Conservation (phyloP, 495 filamentous ascomycete species). For the Articulospora tetracladia region DNA sequence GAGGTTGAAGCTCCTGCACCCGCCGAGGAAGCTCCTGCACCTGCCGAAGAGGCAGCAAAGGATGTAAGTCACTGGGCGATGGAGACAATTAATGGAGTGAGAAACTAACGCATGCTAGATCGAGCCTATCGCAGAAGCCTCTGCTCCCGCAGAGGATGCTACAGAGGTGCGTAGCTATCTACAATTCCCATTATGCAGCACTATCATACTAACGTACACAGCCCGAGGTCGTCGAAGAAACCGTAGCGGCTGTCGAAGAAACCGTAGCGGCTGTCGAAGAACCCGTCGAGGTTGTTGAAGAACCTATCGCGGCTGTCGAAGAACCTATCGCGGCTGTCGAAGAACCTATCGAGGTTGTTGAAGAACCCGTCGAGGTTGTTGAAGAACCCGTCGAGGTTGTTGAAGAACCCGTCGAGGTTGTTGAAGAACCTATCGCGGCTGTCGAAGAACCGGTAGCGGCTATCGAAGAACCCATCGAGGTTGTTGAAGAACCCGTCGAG, state of each 20-base stretch:
- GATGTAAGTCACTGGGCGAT: neutral
- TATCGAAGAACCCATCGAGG: neutral
- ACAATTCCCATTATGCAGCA: neutral
- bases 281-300: neutral
- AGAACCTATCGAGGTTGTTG: neutral
- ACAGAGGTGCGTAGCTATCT: neutral
- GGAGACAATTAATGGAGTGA: no score
- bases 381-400: neutral
- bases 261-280: constrained; percentile 1
- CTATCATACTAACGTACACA: neutral
- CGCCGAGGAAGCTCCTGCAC: constrained; percentile 7
- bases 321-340: neutral
- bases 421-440: constrained; percentile 8
- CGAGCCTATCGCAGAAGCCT: no score
- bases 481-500: neutral
- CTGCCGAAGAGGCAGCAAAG: neutral
- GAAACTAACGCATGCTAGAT: no score
- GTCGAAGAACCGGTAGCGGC: constrained; percentile 7
- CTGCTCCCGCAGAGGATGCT: neutral
- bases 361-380: neutral
- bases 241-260: constrained; percentile 3
- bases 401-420: neutral
- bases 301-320: constrained; percentile 6
- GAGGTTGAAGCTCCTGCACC: no score
- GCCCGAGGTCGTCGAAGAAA: neutral